Conservation (phyloP, 2,329 filamentous ascomycete species). For the Cercospora berteroae region DNA sequence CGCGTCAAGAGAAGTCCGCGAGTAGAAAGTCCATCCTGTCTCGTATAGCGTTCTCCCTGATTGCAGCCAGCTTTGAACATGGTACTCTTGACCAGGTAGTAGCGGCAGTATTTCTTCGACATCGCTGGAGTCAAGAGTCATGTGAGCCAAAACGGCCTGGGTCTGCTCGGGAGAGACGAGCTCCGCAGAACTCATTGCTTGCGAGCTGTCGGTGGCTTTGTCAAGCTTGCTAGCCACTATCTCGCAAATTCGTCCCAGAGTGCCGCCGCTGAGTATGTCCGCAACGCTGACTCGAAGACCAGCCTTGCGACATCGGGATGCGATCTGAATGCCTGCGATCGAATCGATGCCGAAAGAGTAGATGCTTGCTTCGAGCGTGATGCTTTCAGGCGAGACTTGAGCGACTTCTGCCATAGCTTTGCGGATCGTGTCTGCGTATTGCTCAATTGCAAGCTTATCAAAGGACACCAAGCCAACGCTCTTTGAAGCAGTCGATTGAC, state of each 20-base stretch:
- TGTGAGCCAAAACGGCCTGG: not conserved
- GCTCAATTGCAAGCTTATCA: slow-evolving; percentile 6
- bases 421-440: slow-evolving; percentile 13
- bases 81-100: slow-evolving; percentile 19
- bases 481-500: not conserved
- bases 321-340: slow-evolving; percentile 20
- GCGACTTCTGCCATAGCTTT: slow-evolving; percentile 20
- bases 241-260: slow-evolving; percentile 16
- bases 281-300: slow-evolving; percentile 16
- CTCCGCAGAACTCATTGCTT: not conserved
- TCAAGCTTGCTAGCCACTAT: slow-evolving; percentile 10
- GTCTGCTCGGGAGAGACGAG: slow-evolving; percentile 7
- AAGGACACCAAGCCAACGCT: not conserved
- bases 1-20: slow-evolving; percentile 2
- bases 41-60: slow-evolving; percentile 20
- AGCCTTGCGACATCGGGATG: slow-evolving; percentile 16
- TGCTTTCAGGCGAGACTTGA: slow-evolving; percentile 14
- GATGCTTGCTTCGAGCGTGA: slow-evolving; percentile 16
- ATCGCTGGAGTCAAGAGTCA: not conserved
- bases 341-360: slow-evolving; percentile 22
- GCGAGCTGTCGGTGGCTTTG: not conserved
- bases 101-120: slow-evolving; percentile 19
- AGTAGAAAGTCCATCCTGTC: slow-evolving; percentile 17
- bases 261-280: slow-evolving; percentile 20
- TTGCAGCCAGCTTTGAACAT: slow-evolving; percentile 17